These are phyloP conservation scores for Paramyrothecium sp. DNA, from an alignment of 2,329 filamentous ascomycete genomes.

Conservation along the genomic window DNA sequence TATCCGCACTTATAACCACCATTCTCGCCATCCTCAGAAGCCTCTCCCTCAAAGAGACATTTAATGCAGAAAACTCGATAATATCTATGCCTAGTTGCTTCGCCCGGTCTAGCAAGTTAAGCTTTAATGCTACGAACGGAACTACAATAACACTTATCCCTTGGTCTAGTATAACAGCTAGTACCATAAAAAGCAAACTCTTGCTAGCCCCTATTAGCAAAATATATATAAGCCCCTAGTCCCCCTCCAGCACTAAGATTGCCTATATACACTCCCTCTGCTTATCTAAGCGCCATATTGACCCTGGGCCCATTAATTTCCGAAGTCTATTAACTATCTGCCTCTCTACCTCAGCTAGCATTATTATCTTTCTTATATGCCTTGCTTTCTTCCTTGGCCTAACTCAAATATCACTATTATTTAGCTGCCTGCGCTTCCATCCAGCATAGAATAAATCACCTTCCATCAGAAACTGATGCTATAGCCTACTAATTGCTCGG, in stretches of 20 bases:
- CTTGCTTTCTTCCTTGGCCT: neutral
- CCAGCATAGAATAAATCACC: neutral
- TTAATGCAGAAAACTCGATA: neutral
- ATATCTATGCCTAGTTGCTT: neutral
- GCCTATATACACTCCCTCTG: neutral
- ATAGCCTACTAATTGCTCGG: slow-evolving; percentile 2
- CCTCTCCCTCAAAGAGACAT: neutral
- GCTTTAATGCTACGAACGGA: neutral
- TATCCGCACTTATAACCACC: neutral
- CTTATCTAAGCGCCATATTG: neutral
- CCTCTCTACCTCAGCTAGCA: neutral
- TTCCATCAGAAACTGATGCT: slow-evolving; percentile 2
- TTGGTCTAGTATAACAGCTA: neutral
- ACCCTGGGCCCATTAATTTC: neutral
- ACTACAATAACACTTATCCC: neutral
- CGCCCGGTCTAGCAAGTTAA: neutral
- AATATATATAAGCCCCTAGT: neutral
- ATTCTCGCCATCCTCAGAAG: neutral
- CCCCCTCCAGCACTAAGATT: neutral
- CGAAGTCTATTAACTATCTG: neutral
- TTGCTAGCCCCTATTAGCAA: neutral
- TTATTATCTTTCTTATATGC: neutral
- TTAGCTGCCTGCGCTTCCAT: neutral
- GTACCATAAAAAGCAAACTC: neutral
- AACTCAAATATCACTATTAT: neutral